Evolutionary conservation across 768 basidiomycete species (phyloP), one percentile per base, ranked within the genome.

Genomic region (Gautieria morchelliformis): DNA sequence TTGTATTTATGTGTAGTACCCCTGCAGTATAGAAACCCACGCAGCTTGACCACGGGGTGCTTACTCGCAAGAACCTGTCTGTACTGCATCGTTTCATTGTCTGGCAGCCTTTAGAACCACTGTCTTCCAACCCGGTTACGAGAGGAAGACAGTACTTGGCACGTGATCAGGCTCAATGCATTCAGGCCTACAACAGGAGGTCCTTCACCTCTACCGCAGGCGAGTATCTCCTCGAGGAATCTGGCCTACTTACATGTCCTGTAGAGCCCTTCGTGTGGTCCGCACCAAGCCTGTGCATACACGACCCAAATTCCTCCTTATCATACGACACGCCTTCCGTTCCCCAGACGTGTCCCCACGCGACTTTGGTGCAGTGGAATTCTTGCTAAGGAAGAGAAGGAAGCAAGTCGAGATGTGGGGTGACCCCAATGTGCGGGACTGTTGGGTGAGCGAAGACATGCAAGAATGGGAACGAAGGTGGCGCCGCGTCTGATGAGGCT

Each of bases 211-310:
- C 19, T 82, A 82, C 61, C 72, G 80, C 68, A 74, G 72, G 89
- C 85, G 39, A 59, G 40, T 17, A 22, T 20, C 40, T 42, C 63
- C 48, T 22, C 35, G n/a, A 41, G 52, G n/a, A n/a, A 42, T 15
- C 50, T n/a, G 22, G 33, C 24, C 49, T 22, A n/a, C 46, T 14
- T 35, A 24, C 35, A 19, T 37, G 54, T 37, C 12, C 27, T 17
- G 11, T 61, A 92, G 89, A 35, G 88, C 87, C 30, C 77, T 92
- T 41, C 85, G 89, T 19, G 85, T 89, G 78, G 80, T 82, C 17
- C 76, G 73, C 53, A 75, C 78, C 17, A 92, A 92, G 70, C 87
- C 89, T 7, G 66, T 69, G 1, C 60, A 69, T 7, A 72, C 82
- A 1, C 85, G 76, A 51, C 72, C 78, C 39, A 88, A 82, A 62